These are phyloP conservation scores for Colletotrichum abscissum DNA, from an alignment of 2,329 filamentous ascomycete genomes.

Conservation along the genomic window DNA sequence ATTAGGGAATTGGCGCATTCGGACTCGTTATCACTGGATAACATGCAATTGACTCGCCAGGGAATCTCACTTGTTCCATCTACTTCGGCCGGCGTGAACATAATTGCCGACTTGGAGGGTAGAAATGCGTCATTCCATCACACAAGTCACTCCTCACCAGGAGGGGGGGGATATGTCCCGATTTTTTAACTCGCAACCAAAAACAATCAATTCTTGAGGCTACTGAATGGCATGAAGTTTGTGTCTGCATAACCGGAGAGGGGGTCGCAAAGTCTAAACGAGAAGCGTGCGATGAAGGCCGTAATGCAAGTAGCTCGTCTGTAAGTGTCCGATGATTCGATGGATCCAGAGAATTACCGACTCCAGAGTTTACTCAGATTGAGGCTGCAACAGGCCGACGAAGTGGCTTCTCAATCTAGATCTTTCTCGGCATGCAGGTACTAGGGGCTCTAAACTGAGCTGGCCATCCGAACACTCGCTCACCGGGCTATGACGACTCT, in stretches of 20 bases:
- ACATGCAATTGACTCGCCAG: too few species aligned
- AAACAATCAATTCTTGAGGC: background rate
- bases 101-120: background rate
- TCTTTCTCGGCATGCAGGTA: background rate
- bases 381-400: background rate
- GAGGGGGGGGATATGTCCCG: background rate
- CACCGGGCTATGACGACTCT: background rate
- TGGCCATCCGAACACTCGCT: background rate
- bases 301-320: background rate
- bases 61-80: background rate
- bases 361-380: background rate
- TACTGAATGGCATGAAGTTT: background rate
- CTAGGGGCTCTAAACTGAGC: background rate
- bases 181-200: background rate
- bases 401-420: background rate
- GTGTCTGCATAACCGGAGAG: background rate
- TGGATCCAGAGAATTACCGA: accelerated
- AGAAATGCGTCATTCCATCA: background rate
- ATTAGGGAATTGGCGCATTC: too few species aligned
- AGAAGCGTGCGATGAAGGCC: background rate
- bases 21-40: too few species aligned
- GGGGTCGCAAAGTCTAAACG: background rate
- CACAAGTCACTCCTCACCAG: background rate
- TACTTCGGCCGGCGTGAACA: background rate
- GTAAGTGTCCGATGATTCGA: background rate